Evolutionary conservation across 805 yeast genomes (phyloP).

Genomic region (Monosporozyma servazzii): DNA sequence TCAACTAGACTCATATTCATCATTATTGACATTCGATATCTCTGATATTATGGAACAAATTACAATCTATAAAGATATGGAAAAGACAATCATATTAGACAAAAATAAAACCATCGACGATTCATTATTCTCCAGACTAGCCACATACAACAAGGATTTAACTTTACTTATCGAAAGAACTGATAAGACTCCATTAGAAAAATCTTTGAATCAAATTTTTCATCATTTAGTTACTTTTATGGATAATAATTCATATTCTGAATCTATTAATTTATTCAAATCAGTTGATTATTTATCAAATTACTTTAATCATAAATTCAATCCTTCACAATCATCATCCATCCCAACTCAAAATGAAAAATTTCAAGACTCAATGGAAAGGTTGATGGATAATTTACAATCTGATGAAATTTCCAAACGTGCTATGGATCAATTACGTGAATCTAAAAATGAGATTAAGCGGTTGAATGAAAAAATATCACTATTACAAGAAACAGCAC

Average conservation of each 20-base stretch:
- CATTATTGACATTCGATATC: conserved; percentile 26
- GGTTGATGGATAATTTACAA: conserved; percentile 58
- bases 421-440: conserved; percentile 56
- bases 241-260: conserved; percentile 44
- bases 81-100: conserved; percentile 28
- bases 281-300: conserved; percentile 44
- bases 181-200: conserved; percentile 57
- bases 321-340: conserved; percentile 26
- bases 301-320: conserved; percentile 55
- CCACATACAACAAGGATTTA: neutral
- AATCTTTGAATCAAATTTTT: conserved; percentile 48
- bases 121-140: neutral
- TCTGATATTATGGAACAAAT: conserved; percentile 60
- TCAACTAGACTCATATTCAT: conserved; percentile 38
- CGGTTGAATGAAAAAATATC: conserved; percentile 21
- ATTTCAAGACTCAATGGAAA: conserved; percentile 67
- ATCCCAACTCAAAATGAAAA: conserved; percentile 16
- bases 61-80: conserved; percentile 36
- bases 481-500: conserved; percentile 24
- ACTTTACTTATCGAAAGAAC: conserved; percentile 13
- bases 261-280: conserved; percentile 38
- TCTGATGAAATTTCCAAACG: conserved; percentile 81
- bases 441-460: conserved; percentile 36
- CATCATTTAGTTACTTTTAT: conserved; percentile 43
- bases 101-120: conserved; percentile 23